Evolutionary conservation across 306 rosid species (phyloP).

Genomic region (Vigna hirtella): DNA sequence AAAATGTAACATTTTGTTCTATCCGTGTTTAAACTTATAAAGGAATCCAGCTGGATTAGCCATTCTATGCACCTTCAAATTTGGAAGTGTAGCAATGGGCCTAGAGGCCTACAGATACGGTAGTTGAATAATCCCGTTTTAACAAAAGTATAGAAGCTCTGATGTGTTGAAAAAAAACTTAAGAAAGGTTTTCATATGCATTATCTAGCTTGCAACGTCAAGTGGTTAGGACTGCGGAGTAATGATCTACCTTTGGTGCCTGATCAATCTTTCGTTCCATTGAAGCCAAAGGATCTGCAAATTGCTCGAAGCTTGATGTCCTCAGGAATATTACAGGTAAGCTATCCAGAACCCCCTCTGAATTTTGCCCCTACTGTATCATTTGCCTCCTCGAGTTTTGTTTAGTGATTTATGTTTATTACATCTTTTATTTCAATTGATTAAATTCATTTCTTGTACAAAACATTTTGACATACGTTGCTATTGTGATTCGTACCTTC

Average conservation of each 20-base stretch:
- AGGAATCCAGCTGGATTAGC: slow-evolving; percentile 98
- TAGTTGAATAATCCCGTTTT: slow-evolving; percentile 40
- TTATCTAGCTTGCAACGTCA: slow-evolving; percentile 82
- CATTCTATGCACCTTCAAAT: slow-evolving; percentile 87
- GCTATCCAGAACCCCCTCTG: background rate
- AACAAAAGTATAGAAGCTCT: slow-evolving; percentile 1
- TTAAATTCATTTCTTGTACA: slow-evolving; percentile 12
- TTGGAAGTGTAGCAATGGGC: slow-evolving; percentile 92
- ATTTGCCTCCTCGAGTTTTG: slow-evolving; percentile 23
- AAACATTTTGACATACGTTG: slow-evolving; percentile 15
- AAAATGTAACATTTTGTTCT: slow-evolving; percentile 1
- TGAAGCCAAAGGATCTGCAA: slow-evolving; percentile 77
- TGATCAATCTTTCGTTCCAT: slow-evolving; percentile 66
- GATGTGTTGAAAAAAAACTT: slow-evolving; percentile 22
- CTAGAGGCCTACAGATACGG: slow-evolving; percentile 92
- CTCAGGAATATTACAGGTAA: slow-evolving; percentile 74
- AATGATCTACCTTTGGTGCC: slow-evolving; percentile 69
- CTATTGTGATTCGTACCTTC: background rate
- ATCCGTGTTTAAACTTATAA: slow-evolving; percentile 12
- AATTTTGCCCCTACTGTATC: background rate
- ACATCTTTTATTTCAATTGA: slow-evolving; percentile 15
- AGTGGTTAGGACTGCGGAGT: slow-evolving; percentile 84
- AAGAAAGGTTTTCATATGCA: slow-evolving; percentile 15
- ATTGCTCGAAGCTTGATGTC: slow-evolving; percentile 86
- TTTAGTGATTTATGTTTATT: slow-evolving; percentile 10